Conservation (phyloP, 2,329 filamentous ascomycete genomes). For the Fusarium heterosporum region DNA sequence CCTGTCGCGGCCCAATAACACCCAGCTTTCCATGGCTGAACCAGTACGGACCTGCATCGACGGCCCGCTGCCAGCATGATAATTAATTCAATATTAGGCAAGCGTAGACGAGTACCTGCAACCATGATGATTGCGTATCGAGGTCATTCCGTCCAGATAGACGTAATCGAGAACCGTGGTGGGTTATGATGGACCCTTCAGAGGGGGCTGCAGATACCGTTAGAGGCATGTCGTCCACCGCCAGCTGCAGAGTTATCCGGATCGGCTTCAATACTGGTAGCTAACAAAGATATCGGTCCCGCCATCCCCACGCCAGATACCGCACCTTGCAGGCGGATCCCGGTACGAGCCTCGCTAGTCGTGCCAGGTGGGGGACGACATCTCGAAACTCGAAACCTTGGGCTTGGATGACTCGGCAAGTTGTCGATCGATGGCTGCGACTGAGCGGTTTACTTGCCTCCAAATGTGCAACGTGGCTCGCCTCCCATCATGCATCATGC, state of each 20-base stretch:
- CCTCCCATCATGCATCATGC: slow-evolving; percentile 48
- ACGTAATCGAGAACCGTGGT: background rate
- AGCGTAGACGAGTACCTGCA: slow-evolving; percentile 20
- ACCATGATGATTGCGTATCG: slow-evolving; percentile 10
- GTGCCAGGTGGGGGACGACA: slow-evolving; percentile 27
- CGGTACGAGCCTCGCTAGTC: slow-evolving; percentile 36
- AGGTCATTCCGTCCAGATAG: background rate
- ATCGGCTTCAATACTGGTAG: slow-evolving; percentile 18
- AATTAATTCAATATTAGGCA: slow-evolving; percentile 21
- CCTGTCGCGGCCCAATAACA: slow-evolving; percentile 49
- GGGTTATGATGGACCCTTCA: slow-evolving; percentile 5
- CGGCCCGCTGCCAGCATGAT: slow-evolving; percentile 41
- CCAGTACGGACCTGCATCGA: slow-evolving; percentile 40
- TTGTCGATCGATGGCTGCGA: slow-evolving; percentile 35
- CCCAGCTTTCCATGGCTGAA: slow-evolving; percentile 22
- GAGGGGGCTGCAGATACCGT: background rate
- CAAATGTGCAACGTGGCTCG: slow-evolving; percentile 53
- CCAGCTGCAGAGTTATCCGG: slow-evolving; percentile 23
- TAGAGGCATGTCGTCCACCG: slow-evolving; percentile 20
- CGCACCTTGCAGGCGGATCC: slow-evolving; percentile 35
- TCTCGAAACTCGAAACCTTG: slow-evolving; percentile 31
- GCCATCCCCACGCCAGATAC: slow-evolving; percentile 37
- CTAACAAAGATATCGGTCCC: slow-evolving; percentile 24
- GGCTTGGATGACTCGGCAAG: slow-evolving; percentile 39
- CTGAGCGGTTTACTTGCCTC: slow-evolving; percentile 48